Base-by-base conservation (phyloP, 768 basidiomycete genomes). In the Suillus americanus region DNA sequence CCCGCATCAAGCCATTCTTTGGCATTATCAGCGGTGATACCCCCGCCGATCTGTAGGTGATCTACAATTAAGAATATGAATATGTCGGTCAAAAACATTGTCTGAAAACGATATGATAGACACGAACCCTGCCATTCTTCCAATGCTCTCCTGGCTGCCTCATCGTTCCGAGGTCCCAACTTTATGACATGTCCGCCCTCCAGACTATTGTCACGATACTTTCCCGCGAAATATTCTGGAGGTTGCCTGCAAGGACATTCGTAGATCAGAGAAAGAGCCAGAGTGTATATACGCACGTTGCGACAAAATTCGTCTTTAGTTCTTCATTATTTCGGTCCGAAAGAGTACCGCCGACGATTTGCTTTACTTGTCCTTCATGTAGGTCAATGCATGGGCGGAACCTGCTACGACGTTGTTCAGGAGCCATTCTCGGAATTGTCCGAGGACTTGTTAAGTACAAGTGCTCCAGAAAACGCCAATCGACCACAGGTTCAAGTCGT, bases 331-430 rank as follows among this genome's bases (percentile, higher is more conserved):
- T 74, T 28, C 76, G 69, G 60, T 94, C 90, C 23, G 91, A 92
- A 37, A 99, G 83, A 5, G 95, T 96, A 4, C 96, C 94, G 50
- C 97, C 97, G 16, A 99, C 93, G 62, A 99, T 98, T 78, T 99
- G 97, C 79, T 99, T 99, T 64, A 99, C 97, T 71, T 94, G 83
- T 6, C 97, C 97, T 65, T 89, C 85, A 78, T 99, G 97, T 18
- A 99, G 85, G 77, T 99, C 97, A 70, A 99, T 98, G 75, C 97
- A 99, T 23, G 97, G 97, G 63, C 90, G 83, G 80, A 97, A 97
- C 56, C 83, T 74, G 70, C 83, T 86, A 61, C 69, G 71, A 30
- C 72, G 71, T 64, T 48, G 69, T 61, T 64, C 53, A 62, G 64
- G 66, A 61, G 70, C 51, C 75, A 72, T 75, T 38, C 43, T 62